phyloP scores from a whole-genome alignment of 805 yeast genomes.

The Nakazawaea populi region DNA sequence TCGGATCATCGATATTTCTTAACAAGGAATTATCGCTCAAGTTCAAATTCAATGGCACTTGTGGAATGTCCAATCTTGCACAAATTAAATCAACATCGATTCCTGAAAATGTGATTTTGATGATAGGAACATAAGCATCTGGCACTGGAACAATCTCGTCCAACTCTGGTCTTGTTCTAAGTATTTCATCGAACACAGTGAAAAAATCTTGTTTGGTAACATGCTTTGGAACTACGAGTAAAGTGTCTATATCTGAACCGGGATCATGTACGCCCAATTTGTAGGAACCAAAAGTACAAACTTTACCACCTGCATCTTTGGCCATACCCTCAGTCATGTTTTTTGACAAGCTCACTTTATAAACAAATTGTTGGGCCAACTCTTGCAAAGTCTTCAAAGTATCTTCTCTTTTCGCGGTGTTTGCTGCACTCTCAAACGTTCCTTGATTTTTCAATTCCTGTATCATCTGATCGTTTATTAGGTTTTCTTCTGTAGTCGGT shows the following conservation, averaged over 20 bases:
- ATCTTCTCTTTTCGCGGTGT: conserved; percentile 73
- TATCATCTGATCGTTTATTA: conserved; percentile 68
- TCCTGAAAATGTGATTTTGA: conserved; percentile 81
- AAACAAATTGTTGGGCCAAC: conserved; percentile 77
- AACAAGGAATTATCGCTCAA: conserved; percentile 81
- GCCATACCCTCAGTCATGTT: conserved; percentile 99
- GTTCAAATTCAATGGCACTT: conserved; percentile 70
- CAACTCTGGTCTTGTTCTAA: conserved; percentile 71
- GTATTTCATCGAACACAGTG: conserved; percentile 63
- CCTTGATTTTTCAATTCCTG: conserved; percentile 76
- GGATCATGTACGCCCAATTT: conserved; percentile 96
- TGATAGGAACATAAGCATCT: conserved; percentile 96
- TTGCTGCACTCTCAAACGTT: conserved; percentile 84
- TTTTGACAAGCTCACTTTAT: conserved; percentile 67
- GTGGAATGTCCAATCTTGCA: conserved; percentile 78
- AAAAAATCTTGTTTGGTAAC: conserved; percentile 89
- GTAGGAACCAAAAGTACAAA: conserved; percentile 94
- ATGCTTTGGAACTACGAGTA: conserved; percentile 96
- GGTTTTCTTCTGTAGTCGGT: conserved; percentile 76
- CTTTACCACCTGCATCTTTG: conserved; percentile 92
- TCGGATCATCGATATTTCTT: conserved; percentile 86
- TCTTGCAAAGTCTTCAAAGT: conserved; percentile 69
- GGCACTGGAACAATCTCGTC: conserved; percentile 93
- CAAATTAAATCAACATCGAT: conserved; percentile 90
- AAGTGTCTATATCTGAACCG: conserved; percentile 94